A percentile compares a stretch with the other conserved stretches of the same genome.
Evolutionary conservation across 2,329 filamentous ascomycete species (phyloP).

Genomic region (Paracamarosporium sp.): DNA sequence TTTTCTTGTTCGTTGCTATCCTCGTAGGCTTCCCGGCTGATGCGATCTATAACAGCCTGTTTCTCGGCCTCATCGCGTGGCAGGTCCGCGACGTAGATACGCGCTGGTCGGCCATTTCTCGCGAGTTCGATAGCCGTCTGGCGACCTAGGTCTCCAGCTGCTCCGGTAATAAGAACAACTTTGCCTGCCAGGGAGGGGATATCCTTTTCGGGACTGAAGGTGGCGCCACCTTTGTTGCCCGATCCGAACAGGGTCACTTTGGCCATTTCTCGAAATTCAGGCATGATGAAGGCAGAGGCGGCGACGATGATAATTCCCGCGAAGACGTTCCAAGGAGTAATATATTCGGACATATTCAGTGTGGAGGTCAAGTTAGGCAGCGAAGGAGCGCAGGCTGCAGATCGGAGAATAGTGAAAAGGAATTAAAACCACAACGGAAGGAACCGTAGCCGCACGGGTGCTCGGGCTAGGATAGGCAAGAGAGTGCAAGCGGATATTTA

Average conservation of each 20-base stretch:
- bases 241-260: conserved; percentile 17
- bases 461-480: not conserved
- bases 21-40: conserved; percentile 10
- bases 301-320: conserved; percentile 7
- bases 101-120: conserved; percentile 10
- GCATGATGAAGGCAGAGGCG: conserved; percentile 6
- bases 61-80: conserved; percentile 8
- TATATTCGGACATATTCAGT: conserved; percentile 1
- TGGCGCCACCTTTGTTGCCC: conserved; percentile 9
- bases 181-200: conserved; percentile 16
- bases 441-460: not conserved
- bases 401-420: not conserved
- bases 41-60: conserved; percentile 6
- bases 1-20: not conserved
- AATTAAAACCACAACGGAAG: not conserved
- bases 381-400: not conserved
- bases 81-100: conserved; percentile 15
- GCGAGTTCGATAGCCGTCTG: conserved; percentile 13
- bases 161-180: conserved; percentile 16
- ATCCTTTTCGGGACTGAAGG: conserved; percentile 8
- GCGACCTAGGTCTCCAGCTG: conserved; percentile 11
- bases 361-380: not conserved
- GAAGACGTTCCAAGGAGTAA: not conserved
- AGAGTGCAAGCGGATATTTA: not conserved
- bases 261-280: conserved; percentile 16